Conservation (phyloP, 108 stramenopile genomes). For the Cylindrotheca fusiformis region DNA sequence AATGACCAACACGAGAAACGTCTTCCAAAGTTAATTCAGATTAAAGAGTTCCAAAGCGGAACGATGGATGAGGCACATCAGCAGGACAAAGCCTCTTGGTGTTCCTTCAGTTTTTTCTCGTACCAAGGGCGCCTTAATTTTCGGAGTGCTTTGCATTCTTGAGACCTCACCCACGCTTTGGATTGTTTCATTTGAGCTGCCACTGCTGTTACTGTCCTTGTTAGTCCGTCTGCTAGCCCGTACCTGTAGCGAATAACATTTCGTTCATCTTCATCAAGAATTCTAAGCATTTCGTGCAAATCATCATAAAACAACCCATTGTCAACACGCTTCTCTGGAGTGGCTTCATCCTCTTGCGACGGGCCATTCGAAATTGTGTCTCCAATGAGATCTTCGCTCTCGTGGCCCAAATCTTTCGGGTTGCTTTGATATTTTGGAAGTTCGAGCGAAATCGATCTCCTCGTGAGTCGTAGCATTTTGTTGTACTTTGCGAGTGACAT, state of each 20-base stretch:
- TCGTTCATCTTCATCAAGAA: slow-evolving; percentile 74
- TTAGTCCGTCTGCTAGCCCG: slow-evolving; percentile 83
- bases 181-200: slow-evolving; percentile 75
- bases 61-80: not conserved
- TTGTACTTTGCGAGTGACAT: slow-evolving; percentile 81
- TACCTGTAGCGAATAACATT: slow-evolving; percentile 71
- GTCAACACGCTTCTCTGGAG: slow-evolving; percentile 70
- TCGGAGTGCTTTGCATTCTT: slow-evolving; percentile 84
- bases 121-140: slow-evolving; percentile 90
- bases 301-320: slow-evolving; percentile 73
- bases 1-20: too few species aligned
- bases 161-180: slow-evolving; percentile 84
- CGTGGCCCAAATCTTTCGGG: slow-evolving; percentile 80
- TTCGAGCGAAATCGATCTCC: slow-evolving; percentile 80
- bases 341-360: slow-evolving; percentile 13
- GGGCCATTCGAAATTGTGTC: slow-evolving; percentile 52
- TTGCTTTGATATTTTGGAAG: slow-evolving; percentile 77
- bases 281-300: slow-evolving; percentile 77
- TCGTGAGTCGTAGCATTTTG: slow-evolving; percentile 76
- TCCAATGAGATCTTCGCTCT: slow-evolving; percentile 68
- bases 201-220: slow-evolving; percentile 81
- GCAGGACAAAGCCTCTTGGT: slow-evolving; percentile 58
- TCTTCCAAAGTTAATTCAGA: too few species aligned
- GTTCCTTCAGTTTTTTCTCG: slow-evolving; percentile 83
- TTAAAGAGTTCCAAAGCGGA: not conserved